Percentiles rank a stretch among this genome's conserved stretches.
Evolutionary conservation across 768 basidiomycete species (phyloP).

Genomic region (Leccinum disarticulatum): DNA sequence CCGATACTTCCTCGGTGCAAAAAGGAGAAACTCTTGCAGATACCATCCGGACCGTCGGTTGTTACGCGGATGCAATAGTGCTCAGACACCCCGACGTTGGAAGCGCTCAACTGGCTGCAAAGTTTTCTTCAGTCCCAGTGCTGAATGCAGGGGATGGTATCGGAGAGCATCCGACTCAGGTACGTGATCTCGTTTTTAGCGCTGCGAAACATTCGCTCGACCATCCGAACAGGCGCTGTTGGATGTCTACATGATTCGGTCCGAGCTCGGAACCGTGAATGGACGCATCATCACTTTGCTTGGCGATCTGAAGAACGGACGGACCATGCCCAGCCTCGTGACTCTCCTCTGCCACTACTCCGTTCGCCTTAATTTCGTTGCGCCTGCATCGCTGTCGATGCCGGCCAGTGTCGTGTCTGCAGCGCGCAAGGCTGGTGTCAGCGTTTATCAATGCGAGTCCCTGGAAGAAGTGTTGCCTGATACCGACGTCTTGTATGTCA

Average conservation of each 20-base stretch:
- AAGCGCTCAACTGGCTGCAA: slow-evolving; percentile 93
- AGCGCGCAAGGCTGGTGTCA: slow-evolving; percentile 80
- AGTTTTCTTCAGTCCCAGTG: slow-evolving; percentile 92
- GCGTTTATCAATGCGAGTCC: slow-evolving; percentile 78
- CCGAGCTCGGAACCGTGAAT: slow-evolving; percentile 96
- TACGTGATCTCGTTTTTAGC: slow-evolving; percentile 32
- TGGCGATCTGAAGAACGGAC: slow-evolving; percentile 96
- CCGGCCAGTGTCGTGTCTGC: slow-evolving; percentile 80
- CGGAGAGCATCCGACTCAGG: slow-evolving; percentile 97
- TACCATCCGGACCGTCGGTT: slow-evolving; percentile 90
- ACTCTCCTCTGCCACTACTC: slow-evolving; percentile 88
- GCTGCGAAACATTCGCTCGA: slow-evolving; percentile 1
- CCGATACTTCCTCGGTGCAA: slow-evolving; percentile 80
- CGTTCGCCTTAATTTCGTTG: slow-evolving; percentile 93
- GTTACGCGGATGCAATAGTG: slow-evolving; percentile 94
- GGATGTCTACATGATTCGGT: slow-evolving; percentile 93
- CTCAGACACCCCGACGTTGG: slow-evolving; percentile 94
- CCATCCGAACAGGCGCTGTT: slow-evolving; percentile 59
- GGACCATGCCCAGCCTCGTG: slow-evolving; percentile 96
- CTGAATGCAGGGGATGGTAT: slow-evolving; percentile 97
- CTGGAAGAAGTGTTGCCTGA: slow-evolving; percentile 88
- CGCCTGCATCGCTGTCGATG: slow-evolving; percentile 86
- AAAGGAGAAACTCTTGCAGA: slow-evolving; percentile 95
- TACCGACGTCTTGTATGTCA: slow-evolving; percentile 97
- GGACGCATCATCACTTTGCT: slow-evolving; percentile 90